phyloP scores from a whole-genome alignment of 2,329 filamentous ascomycete species.

The Ilyonectria mors-panacis region DNA sequence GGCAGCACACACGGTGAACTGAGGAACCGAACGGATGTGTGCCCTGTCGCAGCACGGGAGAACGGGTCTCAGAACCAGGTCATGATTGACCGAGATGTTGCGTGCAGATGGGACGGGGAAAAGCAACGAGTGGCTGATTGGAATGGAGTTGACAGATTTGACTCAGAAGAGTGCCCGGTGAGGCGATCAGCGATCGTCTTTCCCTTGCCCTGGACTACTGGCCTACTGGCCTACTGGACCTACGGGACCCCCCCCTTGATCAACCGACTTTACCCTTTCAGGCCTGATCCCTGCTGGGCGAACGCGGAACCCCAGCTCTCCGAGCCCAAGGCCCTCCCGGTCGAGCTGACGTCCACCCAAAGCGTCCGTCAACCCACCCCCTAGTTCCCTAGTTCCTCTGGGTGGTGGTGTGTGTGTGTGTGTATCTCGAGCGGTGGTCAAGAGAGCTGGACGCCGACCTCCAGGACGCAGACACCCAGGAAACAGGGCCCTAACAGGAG shows the following conservation, averaged over 20 bases:
- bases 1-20: slow-evolving; percentile 19
- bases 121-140: slow-evolving; percentile 46
- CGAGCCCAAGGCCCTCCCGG: slow-evolving; percentile 35
- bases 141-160: slow-evolving; percentile 49
- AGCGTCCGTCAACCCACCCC: slow-evolving; percentile 18
- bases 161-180: slow-evolving; percentile 42
- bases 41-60: slow-evolving; percentile 26
- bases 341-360: slow-evolving; percentile 36
- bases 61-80: slow-evolving; percentile 26
- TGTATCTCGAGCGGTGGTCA: slow-evolving; percentile 32
- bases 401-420: slow-evolving; percentile 25
- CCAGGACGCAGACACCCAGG: slow-evolving; percentile 25
- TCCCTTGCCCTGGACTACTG: slow-evolving; percentile 25
- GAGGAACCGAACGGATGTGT: slow-evolving; percentile 16
- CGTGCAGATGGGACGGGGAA: slow-evolving; percentile 35
- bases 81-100: slow-evolving; percentile 38
- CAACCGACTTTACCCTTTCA: slow-evolving; percentile 34
- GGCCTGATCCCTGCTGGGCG: slow-evolving; percentile 42
- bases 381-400: slow-evolving; percentile 11
- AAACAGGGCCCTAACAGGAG: slow-evolving; percentile 5
- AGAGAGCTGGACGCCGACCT: slow-evolving; percentile 43
- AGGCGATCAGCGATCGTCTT: slow-evolving; percentile 45
- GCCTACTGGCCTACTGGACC: not conserved
- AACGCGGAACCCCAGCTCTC: slow-evolving; percentile 37
- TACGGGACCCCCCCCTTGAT: slow-evolving; percentile 6